Percentiles rank a stretch among this genome's conserved stretches.
phyloP scores from a whole-genome alignment of 192 early-diverging fungal genomes.

The Backusella mclennaniae region DNA sequence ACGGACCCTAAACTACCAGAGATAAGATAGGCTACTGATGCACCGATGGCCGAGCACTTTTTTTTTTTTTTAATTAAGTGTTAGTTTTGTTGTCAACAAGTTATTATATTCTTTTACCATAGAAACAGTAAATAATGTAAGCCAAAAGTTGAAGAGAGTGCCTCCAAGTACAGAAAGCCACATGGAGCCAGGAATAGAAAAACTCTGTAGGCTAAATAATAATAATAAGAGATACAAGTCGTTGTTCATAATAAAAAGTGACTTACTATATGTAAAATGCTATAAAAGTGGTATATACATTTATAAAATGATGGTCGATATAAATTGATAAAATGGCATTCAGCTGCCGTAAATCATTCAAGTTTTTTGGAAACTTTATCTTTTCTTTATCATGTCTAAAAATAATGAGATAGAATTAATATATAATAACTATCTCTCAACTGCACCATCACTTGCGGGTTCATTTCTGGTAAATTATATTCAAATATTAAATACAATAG shows the following conservation, averaged over 20 bases:
- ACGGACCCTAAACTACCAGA: constrained; percentile 48
- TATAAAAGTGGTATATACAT: constrained; percentile 47
- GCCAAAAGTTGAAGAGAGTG: constrained; percentile 52
- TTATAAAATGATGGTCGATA: constrained; percentile 50
- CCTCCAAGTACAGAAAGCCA: constrained; percentile 60
- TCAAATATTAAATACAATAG: constrained; percentile 25
- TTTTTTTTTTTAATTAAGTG: constrained; percentile 6
- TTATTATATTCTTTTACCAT: constrained; percentile 24
- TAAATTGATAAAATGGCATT: constrained; percentile 48
- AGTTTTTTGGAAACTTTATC: constrained; percentile 46
- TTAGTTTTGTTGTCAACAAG: neutral
- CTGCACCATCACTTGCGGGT: constrained; percentile 20
- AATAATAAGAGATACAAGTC: neutral
- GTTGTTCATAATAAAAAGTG: neutral
- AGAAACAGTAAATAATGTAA: constrained; percentile 47
- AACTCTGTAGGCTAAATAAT: constrained; percentile 50
- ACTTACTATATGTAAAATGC: constrained; percentile 58
- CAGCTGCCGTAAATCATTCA: constrained; percentile 48
- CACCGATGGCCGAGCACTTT: constrained; percentile 55
- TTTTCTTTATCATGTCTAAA: constrained; percentile 45
- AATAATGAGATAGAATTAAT: neutral
- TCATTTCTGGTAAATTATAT: constrained; percentile 27
- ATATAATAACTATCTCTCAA: neutral
- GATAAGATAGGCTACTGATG: constrained; percentile 50
- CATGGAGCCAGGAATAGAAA: constrained; percentile 64